Evolutionary conservation across 352 stramenopile species (phyloP).

Genomic region (Pythium monospermum): DNA sequence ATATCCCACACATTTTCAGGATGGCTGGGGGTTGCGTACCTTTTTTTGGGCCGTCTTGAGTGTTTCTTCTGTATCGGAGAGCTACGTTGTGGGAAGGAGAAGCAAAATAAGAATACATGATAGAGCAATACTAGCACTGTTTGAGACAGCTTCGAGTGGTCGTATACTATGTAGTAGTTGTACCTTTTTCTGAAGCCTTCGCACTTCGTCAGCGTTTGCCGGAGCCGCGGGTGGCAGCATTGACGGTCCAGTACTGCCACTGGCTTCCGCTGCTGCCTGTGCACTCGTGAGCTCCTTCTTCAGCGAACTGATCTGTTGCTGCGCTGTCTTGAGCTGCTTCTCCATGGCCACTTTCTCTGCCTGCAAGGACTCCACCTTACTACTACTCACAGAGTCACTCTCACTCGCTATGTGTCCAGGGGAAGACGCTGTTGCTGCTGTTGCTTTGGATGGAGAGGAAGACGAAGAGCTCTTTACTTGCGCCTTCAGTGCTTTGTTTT

Average conservation of each 20-base stretch:
- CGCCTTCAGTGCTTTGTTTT: conserved; percentile 51
- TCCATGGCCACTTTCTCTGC: conserved; percentile 48
- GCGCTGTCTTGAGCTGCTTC: conserved; percentile 55
- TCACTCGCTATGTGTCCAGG: neutral
- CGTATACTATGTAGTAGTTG: no score
- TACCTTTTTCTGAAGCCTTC: conserved; percentile 56
- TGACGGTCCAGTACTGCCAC: neutral
- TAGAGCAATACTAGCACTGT: neutral
- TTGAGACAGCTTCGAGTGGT: neutral
- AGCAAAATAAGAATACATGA: neutral
- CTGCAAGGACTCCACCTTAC: conserved; percentile 32
- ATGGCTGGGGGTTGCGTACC: conserved; percentile 20
- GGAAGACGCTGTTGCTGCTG: neutral
- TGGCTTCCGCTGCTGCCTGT: conserved; percentile 9
- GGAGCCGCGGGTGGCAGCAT: conserved; percentile 18
- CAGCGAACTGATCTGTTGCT: conserved; percentile 42
- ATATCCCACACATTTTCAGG: no score
- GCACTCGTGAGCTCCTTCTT: conserved; percentile 25
- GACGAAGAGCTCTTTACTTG: conserved; percentile 7
- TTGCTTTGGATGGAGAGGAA: neutral
- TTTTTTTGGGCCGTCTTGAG: conserved; percentile 43
- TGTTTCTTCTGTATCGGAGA: conserved; percentile 27
- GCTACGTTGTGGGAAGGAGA: conserved; percentile 20
- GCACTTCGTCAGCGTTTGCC: conserved; percentile 31
- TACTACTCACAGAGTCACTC: neutral